Percentiles rank a stretch among this genome's conserved stretches.
These are phyloP conservation scores for Speleostelium caveatum DNA, from an alignment of 78 protist species.

Conservation along the genomic window DNA sequence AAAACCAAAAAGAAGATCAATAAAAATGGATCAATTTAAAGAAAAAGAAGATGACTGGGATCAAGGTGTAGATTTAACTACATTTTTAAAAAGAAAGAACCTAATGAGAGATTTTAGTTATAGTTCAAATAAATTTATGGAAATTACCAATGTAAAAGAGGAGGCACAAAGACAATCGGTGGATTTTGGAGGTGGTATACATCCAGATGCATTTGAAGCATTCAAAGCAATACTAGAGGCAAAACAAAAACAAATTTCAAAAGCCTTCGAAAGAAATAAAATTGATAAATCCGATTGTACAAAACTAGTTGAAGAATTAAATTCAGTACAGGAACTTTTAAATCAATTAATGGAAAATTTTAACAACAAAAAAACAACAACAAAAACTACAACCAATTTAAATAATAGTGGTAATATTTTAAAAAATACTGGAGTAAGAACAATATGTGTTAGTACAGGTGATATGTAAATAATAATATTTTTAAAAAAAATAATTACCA, in stretches of 20 bases:
- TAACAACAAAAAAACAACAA: too few species aligned
- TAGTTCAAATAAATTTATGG: constrained; percentile 49
- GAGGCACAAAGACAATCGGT: constrained; percentile 49
- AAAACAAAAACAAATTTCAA: constrained; percentile 59
- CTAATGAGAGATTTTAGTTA: constrained; percentile 16
- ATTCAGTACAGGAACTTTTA: constrained; percentile 37
- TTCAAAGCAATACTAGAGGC: constrained; percentile 51
- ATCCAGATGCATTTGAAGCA: constrained; percentile 67
- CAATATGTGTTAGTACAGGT: too few species aligned
- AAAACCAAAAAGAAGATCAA: not conserved
- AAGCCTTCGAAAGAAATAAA: constrained; percentile 36
- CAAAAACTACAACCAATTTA: not conserved
- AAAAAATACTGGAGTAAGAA: not conserved
- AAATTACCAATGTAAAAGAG: constrained; percentile 55
- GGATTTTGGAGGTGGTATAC: constrained; percentile 35
- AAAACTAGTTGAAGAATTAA: constrained; percentile 25
- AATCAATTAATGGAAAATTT: constrained; percentile 11
- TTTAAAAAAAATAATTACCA: too few species aligned
- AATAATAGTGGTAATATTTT: not conserved
- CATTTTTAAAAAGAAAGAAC: not conserved
- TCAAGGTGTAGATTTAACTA: constrained; percentile 30
- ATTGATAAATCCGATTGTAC: constrained; percentile 49
- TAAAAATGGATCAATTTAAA: constrained; percentile 34
- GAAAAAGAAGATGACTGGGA: constrained; percentile 58
- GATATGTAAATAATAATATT: too few species aligned